Evolutionary conservation across 2,329 filamentous ascomycete genomes (phyloP).

Genomic region (Exophiala alcalophila): DNA sequence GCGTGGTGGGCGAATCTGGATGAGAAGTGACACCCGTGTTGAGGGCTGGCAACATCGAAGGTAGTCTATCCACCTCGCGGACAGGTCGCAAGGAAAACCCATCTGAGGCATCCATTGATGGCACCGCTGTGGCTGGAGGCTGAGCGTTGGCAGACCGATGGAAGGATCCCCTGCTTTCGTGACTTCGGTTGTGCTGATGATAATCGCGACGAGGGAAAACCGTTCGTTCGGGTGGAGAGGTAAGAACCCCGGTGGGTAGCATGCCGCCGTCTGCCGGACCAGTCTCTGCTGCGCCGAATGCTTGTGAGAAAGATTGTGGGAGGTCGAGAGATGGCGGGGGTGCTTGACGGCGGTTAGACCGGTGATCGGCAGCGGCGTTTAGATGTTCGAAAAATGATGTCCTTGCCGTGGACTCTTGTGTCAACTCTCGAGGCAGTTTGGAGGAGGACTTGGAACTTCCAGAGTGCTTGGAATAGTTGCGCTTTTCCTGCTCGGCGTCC

Average conservation of each 20-base stretch:
- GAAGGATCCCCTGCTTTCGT: constrained; percentile 44
- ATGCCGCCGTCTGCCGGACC: constrained; percentile 60
- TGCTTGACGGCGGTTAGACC: constrained; percentile 69
- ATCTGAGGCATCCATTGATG: constrained; percentile 66
- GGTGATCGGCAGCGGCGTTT: constrained; percentile 55
- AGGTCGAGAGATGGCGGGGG: constrained; percentile 84
- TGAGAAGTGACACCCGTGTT: constrained; percentile 75
- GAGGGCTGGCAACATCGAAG: constrained; percentile 72
- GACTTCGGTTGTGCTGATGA: constrained; percentile 46
- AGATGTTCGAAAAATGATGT: constrained; percentile 47
- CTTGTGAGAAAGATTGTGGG: constrained; percentile 56
- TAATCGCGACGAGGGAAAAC: constrained; percentile 55
- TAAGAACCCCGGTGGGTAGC: constrained; percentile 62
- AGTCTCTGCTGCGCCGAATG: constrained; percentile 39
- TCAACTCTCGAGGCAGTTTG: constrained; percentile 32
- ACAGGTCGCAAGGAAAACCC: constrained; percentile 73
- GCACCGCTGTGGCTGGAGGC: constrained; percentile 64
- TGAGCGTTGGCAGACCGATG: constrained; percentile 59
- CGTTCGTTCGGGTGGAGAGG: constrained; percentile 69
- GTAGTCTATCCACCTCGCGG: constrained; percentile 76
- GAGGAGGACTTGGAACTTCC: constrained; percentile 35
- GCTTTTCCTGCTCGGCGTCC: constrained; percentile 65
- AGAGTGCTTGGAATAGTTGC: constrained; percentile 34
- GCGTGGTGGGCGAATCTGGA: constrained; percentile 86
- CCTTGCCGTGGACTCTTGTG: constrained; percentile 34